Base-by-base conservation (phyloP, 192 early-diverging fungal genomes). In the Phycomyces nitens region DNA sequence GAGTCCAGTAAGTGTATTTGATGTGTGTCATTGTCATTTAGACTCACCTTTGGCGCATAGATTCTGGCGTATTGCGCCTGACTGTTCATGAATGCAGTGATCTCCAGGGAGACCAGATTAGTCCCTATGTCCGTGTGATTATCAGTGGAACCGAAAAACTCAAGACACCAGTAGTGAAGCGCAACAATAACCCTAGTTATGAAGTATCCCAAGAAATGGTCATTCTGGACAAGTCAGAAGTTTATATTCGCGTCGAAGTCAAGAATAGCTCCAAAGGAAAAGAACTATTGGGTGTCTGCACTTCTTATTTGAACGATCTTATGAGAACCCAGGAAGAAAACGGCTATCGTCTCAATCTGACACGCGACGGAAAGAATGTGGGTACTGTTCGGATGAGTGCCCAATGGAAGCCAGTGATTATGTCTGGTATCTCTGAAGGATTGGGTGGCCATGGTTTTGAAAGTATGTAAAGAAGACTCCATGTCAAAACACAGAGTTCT, bases 321-420 rank as follows among this genome's bases (percentile, higher is more conserved):
- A 53, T 80, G 41, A 34, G 57, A 44, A 56, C 39, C 11, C 49
- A 60, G 21, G 59, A 55, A 34, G n/a, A 56, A 12, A 65, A 69
- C 12, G 61, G 56, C 15, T 64, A 68, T n/a, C 71, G 73, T 69
- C 74, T 71, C 29, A 58, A 54, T 52, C 8, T 78, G 14, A 40
- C 22, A 23, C n/a, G 47, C 29, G 58, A 67, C 23, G n/a, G 23
- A 1, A 18, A 59, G 14, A 24, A 26, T 15, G 16, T n/a, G 34
- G 73, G 69, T 23, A 66, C 67, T 51, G 1, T 75, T 22, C 70
- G 60, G 29, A 52, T 78, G 18, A 63, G 60, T 20, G 43, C 60
- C 15, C 29, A 68, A 66, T 96, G 89, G 87, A 86, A 84, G 42
- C 92, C 92, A 2, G 70, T 93, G 12, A 73, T 91, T 53, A 78